Evolutionary conservation across 1,284 basidiomycete species (phyloP).

Genomic region (Flammula alnicola): DNA sequence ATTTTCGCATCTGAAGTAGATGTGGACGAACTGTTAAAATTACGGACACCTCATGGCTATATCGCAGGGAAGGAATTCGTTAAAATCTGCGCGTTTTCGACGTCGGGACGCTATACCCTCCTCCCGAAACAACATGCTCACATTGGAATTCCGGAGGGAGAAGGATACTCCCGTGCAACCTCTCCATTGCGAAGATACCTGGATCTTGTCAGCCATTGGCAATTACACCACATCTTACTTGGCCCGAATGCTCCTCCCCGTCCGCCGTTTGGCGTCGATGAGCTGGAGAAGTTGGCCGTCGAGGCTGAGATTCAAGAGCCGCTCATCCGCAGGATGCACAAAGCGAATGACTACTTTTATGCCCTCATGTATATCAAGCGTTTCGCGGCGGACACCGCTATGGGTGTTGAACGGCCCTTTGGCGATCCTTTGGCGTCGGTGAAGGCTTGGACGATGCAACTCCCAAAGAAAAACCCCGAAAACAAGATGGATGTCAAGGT

Average conservation of each 20-base stretch:
- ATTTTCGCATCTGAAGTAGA: slow-evolving; percentile 36
- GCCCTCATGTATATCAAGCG: slow-evolving; percentile 38
- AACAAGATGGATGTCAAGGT: slow-evolving; percentile 22
- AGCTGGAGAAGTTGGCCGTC: slow-evolving; percentile 42
- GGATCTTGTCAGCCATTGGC: slow-evolving; percentile 93
- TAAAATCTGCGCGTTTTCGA: slow-evolving; percentile 37
- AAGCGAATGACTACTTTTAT: slow-evolving; percentile 31
- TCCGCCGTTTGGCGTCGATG: slow-evolving; percentile 46
- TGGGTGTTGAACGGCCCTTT: slow-evolving; percentile 24
- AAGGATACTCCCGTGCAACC: slow-evolving; percentile 86
- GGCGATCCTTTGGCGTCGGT: slow-evolving; percentile 37
- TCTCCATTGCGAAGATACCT: slow-evolving; percentile 87
- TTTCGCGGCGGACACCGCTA: slow-evolving; percentile 34
- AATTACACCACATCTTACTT: slow-evolving; percentile 84
- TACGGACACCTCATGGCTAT: slow-evolving; percentile 47
- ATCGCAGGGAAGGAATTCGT: slow-evolving; percentile 41
- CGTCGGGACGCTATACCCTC: slow-evolving; percentile 50
- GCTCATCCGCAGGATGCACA: slow-evolving; percentile 11
- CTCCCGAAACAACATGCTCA: slow-evolving; percentile 69
- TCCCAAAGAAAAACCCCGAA: slow-evolving; percentile 19
- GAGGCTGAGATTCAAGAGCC: slow-evolving; percentile 17
- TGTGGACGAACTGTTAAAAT: slow-evolving; percentile 41
- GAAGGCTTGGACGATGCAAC: slow-evolving; percentile 24
- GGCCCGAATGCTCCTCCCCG: slow-evolving; percentile 34
- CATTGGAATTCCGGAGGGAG: slow-evolving; percentile 71